Percentiles rank a stretch among this genome's conserved stretches.
Conservation (phyloP, 2,329 filamentous ascomycete genomes). For the Aspergillus sclerotialis region DNA sequence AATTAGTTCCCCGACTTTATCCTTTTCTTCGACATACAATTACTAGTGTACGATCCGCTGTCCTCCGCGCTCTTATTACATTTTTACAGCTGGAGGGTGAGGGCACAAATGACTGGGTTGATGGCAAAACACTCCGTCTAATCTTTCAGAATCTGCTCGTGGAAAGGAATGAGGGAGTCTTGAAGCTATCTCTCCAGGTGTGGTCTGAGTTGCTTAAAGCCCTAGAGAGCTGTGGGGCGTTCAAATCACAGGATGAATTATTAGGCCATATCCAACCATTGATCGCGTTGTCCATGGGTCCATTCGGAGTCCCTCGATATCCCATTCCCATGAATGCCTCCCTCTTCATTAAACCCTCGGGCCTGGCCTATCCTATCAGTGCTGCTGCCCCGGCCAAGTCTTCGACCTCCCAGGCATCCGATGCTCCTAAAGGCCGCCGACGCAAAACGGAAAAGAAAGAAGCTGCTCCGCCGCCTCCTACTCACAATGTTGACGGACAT, state of each 20-base stretch:
- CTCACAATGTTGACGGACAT: constrained; percentile 93
- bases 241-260: constrained; percentile 66
- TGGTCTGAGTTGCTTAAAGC: constrained; percentile 73
- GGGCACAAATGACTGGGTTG: constrained; percentile 80
- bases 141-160: constrained; percentile 94
- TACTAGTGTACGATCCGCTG: constrained; percentile 86
- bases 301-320: constrained; percentile 84
- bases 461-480: constrained; percentile 56
- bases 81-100: constrained; percentile 82
- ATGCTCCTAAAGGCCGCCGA: constrained; percentile 66
- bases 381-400: constrained; percentile 32
- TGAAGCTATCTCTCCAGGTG: constrained; percentile 76
- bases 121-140: constrained; percentile 77
- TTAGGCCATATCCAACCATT: constrained; percentile 69
- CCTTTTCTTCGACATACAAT: constrained; percentile 97
- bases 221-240: constrained; percentile 54
- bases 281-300: constrained; percentile 76
- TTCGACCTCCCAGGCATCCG: constrained; percentile 41
- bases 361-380: constrained; percentile 63
- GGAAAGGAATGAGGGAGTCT: constrained; percentile 76
- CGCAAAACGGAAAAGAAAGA: constrained; percentile 81
- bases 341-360: constrained; percentile 89
- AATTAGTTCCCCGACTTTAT: constrained; percentile 87
- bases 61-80: constrained; percentile 84
- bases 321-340: constrained; percentile 86